phyloP scores from a whole-genome alignment of 179 eudicot genomes.

The Vitellaria paradoxa region DNA sequence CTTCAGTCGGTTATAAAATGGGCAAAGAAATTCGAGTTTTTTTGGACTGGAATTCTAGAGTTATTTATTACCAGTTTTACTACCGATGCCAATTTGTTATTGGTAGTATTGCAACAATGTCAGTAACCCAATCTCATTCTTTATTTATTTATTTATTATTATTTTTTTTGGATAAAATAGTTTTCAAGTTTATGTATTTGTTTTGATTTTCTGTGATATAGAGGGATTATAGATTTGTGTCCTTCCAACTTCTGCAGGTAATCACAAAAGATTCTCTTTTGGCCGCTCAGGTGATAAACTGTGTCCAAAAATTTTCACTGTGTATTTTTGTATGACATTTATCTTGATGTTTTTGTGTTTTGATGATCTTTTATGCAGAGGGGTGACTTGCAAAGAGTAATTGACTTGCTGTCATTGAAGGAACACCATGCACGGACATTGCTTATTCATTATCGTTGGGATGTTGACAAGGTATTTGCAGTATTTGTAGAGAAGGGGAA shows the following conservation, averaged over 20 bases:
- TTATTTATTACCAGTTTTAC: no score
- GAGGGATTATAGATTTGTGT: not conserved
- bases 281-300: slow-evolving; percentile 50
- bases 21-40: not conserved
- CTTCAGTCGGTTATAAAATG: not conserved
- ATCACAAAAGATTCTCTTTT: slow-evolving; percentile 61
- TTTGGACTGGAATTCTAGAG: not conserved
- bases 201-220: not conserved
- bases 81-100: not conserved
- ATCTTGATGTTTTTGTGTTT: not conserved
- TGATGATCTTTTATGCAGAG: slow-evolving; percentile 30
- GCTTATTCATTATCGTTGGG: slow-evolving; percentile 65
- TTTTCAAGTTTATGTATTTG: not conserved
- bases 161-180: not conserved
- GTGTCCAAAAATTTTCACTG: no score
- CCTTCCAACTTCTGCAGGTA: slow-evolving; percentile 37
- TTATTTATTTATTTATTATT: not conserved
- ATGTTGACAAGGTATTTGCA: slow-evolving; percentile 55
- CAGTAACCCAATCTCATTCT: not conserved
- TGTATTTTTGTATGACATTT: not conserved
- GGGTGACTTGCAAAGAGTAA: slow-evolving; percentile 58
- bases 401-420: slow-evolving; percentile 53
- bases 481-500: slow-evolving; percentile 62
- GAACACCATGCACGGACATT: slow-evolving; percentile 73
- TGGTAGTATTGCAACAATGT: not conserved